Percentiles rank a stretch among this genome's conserved stretches.
These are phyloP conservation scores for Nakazawaea ishiwadae DNA, from an alignment of 805 yeast genomes.

Conservation along the genomic window DNA sequence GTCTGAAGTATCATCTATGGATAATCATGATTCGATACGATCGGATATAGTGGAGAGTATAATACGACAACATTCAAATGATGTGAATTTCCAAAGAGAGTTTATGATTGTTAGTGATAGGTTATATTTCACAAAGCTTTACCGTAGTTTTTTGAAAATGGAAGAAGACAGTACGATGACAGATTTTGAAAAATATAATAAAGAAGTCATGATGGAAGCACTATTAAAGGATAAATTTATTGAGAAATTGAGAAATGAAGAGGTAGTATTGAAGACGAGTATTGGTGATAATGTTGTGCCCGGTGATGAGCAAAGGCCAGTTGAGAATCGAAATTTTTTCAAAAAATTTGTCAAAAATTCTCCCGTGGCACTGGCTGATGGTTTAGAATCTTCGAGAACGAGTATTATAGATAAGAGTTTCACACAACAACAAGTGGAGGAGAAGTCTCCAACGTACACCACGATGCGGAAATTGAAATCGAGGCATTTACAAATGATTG, in stretches of 20 bases:
- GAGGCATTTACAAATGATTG: conserved; percentile 72
- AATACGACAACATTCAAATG: conserved; percentile 2
- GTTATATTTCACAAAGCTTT: conserved; percentile 20
- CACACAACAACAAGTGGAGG: neutral
- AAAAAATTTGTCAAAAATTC: no score
- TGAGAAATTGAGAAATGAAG: neutral
- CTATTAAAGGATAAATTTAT: conserved; percentile 17
- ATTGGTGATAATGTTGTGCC: conserved; percentile 1
- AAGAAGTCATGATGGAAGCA: conserved; percentile 21
- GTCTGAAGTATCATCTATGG: neutral
- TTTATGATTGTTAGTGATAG: conserved; percentile 4
- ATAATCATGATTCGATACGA: neutral
- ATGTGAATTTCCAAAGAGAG: neutral
- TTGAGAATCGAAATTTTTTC: no score
- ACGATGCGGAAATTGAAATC: conserved; percentile 58
- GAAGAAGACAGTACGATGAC: conserved; percentile 12
- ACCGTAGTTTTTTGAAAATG: conserved; percentile 17
- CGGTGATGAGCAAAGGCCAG: no score
- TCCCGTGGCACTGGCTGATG: no score
- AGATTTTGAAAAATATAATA: conserved; percentile 27
- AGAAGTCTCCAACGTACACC: conserved; percentile 14
- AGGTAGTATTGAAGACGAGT: neutral
- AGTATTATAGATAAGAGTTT: conserved; percentile 10
- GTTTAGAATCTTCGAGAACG: neutral
- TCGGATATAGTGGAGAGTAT: neutral